Evolutionary conservation across 2,329 filamentous ascomycete species (phyloP).

Genomic region (Pseudodiploospora longispora): DNA sequence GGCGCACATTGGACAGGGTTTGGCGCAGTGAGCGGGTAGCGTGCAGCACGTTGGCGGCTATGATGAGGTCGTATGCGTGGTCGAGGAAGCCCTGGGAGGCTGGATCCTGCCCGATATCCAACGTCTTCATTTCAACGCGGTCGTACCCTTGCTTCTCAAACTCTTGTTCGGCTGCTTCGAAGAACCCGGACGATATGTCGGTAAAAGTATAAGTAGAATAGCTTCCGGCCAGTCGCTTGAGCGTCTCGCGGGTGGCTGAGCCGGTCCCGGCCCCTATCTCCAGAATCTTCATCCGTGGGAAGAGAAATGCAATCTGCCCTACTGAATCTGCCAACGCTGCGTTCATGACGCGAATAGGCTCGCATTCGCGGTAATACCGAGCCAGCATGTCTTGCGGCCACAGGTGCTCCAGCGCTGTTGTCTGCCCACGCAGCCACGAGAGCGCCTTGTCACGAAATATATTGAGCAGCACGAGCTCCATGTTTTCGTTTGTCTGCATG

Average conservation of each 20-base stretch:
- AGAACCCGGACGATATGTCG: slow-evolving; percentile 26
- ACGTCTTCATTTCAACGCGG: slow-evolving; percentile 15
- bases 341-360: no score
- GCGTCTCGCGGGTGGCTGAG: slow-evolving; percentile 11
- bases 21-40: slow-evolving; percentile 1
- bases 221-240: no score
- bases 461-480: no score
- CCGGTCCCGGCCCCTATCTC: slow-evolving; percentile 33
- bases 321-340: no score
- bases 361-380: no score
- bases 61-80: slow-evolving; percentile 11
- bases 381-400: no score
- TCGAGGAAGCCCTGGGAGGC: slow-evolving; percentile 10
- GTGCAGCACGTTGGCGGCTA: slow-evolving; percentile 14
- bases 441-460: no score
- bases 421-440: no score
- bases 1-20: slow-evolving; percentile 2
- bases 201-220: slow-evolving; percentile 13
- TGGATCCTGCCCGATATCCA: slow-evolving; percentile 13
- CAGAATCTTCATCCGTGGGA: slow-evolving; percentile 23
- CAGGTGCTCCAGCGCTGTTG: no score
- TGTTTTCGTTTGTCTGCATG: no score
- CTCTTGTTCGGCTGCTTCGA: slow-evolving; percentile 13
- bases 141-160: neutral
- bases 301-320: no score